phyloP scores from a whole-genome alignment of 73 alveolate genomes.

The Tetrahymena elliotti region DNA sequence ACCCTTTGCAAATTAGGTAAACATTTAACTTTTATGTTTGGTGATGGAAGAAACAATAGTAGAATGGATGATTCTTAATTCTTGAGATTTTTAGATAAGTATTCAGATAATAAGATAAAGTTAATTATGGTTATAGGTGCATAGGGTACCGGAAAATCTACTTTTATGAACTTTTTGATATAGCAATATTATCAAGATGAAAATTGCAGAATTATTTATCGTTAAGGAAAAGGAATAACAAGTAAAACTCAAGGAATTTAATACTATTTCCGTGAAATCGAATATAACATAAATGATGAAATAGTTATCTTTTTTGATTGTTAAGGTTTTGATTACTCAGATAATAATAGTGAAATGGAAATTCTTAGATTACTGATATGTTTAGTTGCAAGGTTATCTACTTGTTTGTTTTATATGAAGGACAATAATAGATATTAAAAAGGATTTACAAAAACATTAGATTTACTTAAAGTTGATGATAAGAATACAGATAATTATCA shows the following conservation, averaged over 20 bases:
- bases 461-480: background rate
- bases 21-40: background rate
- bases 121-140: background rate
- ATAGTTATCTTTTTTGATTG: background rate
- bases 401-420: background rate
- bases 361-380: background rate
- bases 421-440: background rate
- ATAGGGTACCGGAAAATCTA: background rate
- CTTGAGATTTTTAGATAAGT: background rate
- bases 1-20: background rate
- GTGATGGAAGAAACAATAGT: background rate
- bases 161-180: background rate
- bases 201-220: background rate
- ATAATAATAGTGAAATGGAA: no score
- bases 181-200: no score
- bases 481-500: background rate
- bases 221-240: background rate
- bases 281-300: background rate
- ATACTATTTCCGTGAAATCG: background rate
- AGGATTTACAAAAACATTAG: background rate
- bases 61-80: background rate
- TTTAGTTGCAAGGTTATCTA: background rate
- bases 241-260: background rate
- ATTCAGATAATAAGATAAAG: background rate
- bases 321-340: background rate